These are phyloP conservation scores for Xylariales sp. DNA, from an alignment of 2,329 filamentous ascomycete genomes.

Conservation along the genomic window DNA sequence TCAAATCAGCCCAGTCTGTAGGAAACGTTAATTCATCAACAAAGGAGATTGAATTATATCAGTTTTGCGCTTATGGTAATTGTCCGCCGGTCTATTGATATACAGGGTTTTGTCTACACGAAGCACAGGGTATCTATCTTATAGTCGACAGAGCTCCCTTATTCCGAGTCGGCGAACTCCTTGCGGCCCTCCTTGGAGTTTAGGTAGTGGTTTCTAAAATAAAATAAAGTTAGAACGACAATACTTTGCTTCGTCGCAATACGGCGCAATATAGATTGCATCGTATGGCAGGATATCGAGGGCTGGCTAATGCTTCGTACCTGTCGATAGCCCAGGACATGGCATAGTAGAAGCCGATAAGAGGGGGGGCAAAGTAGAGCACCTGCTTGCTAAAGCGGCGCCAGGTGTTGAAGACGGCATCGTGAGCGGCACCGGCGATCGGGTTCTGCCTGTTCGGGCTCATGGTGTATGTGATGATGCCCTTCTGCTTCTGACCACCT, in stretches of 20 bases:
- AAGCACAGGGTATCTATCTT: constrained; percentile 19
- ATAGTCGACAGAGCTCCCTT: constrained; percentile 31
- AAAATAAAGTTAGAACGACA: constrained; percentile 21
- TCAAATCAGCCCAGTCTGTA: not conserved
- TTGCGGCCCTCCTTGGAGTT: constrained; percentile 50
- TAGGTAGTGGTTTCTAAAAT: constrained; percentile 49
- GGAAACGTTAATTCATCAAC: constrained; percentile 9
- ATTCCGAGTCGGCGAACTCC: constrained; percentile 44
- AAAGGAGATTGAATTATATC: constrained; percentile 28
- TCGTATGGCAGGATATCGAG: not conserved
- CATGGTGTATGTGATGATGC: constrained; percentile 77
- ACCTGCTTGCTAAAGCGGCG: constrained; percentile 87
- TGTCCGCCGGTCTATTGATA: constrained; percentile 45
- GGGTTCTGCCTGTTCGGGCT: constrained; percentile 90
- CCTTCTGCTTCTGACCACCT: constrained; percentile 72
- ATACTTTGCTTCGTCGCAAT: constrained; percentile 2
- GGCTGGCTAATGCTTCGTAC: constrained; percentile 60
- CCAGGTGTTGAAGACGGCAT: constrained; percentile 95
- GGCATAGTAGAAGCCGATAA: constrained; percentile 80
- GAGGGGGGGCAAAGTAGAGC: constrained; percentile 86
- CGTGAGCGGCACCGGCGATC: constrained; percentile 79
- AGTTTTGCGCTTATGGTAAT: constrained; percentile 22
- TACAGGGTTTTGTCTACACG: constrained; percentile 49
- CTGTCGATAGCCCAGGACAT: constrained; percentile 93
- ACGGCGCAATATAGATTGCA: not conserved